A percentile compares a stretch with the other conserved stretches of the same genome.
Evolutionary conservation across 2,329 filamentous ascomycete genomes (phyloP).

Genomic region (Fonsecaea multimorphosa): DNA sequence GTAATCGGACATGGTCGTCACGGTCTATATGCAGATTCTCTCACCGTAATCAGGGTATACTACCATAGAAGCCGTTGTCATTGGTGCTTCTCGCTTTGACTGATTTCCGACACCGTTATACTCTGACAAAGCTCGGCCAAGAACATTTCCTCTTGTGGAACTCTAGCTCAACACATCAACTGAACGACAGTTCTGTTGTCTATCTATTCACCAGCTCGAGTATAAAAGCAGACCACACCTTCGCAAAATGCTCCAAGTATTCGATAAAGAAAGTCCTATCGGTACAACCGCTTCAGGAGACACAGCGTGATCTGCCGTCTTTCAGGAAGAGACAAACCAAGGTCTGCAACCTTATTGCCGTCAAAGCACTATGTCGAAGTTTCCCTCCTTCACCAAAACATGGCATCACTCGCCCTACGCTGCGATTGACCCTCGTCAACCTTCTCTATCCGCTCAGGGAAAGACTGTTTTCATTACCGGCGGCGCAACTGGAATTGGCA

Average conservation of each 20-base stretch:
- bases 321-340: too few relatives aligned
- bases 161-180: background rate
- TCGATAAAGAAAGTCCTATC: background rate
- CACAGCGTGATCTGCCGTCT: background rate
- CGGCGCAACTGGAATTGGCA: slow-evolving; percentile 14
- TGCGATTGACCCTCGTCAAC: background rate
- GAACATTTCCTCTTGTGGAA: background rate
- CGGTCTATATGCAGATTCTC: background rate
- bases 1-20: background rate
- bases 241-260: background rate
- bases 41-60: background rate
- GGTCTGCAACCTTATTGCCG: background rate
- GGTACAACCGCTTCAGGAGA: background rate
- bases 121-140: background rate
- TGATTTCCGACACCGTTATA: background rate
- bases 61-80: background rate
- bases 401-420: slow-evolving; percentile 14
- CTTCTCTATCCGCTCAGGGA: slow-evolving; percentile 14
- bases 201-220: background rate
- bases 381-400: slow-evolving; percentile 20
- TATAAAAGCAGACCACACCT: background rate
- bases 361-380: slow-evolving; percentile 5
- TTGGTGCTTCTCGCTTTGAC: background rate
- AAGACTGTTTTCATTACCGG: slow-evolving; percentile 19
- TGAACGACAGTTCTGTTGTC: background rate